These are phyloP conservation scores for Erysimum pusillum DNA, from an alignment of 441 rosid genomes.

Conservation along the genomic window DNA sequence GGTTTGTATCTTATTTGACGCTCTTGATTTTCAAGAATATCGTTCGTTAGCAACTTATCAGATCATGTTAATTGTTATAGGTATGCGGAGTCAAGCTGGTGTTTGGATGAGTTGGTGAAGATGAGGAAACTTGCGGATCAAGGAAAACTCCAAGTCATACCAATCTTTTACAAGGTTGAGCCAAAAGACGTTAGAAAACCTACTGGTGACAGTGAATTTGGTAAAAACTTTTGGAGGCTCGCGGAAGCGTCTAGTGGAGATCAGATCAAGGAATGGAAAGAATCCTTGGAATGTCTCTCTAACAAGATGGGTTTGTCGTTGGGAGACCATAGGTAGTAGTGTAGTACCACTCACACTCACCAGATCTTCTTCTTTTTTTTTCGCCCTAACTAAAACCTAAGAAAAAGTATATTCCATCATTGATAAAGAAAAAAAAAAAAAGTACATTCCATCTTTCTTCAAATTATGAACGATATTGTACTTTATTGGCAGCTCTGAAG, in stretches of 20 bases:
- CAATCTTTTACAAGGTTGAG: constrained; percentile 4
- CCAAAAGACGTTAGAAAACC: neutral
- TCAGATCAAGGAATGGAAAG: constrained; percentile 37
- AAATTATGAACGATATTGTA: no score
- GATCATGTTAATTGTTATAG: no score
- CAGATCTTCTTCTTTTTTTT: neutral
- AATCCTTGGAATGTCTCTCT: constrained; percentile 22
- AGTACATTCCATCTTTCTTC: no score
- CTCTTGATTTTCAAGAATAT: no score
- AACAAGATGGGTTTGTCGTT: constrained; percentile 32
- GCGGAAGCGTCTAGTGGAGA: constrained; percentile 19
- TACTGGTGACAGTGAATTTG: constrained; percentile 17
- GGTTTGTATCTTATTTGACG: neutral
- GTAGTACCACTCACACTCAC: no score
- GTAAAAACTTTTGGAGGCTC: constrained; percentile 29
- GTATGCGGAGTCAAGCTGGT: neutral
- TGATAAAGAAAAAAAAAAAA: no score
- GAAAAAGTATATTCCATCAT: neutral
- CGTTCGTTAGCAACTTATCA: no score
- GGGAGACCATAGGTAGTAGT: constrained; percentile 28
- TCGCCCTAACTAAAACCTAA: neutral
- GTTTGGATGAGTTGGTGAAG: constrained; percentile 21
- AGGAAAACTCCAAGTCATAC: constrained; percentile 22
- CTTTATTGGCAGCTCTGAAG: constrained; percentile 24
- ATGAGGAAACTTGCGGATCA: neutral